These are phyloP conservation scores for Cutaneotrichosporon dermatis DNA, from an alignment of 1,284 basidiomycete species.

Conservation along the genomic window DNA sequence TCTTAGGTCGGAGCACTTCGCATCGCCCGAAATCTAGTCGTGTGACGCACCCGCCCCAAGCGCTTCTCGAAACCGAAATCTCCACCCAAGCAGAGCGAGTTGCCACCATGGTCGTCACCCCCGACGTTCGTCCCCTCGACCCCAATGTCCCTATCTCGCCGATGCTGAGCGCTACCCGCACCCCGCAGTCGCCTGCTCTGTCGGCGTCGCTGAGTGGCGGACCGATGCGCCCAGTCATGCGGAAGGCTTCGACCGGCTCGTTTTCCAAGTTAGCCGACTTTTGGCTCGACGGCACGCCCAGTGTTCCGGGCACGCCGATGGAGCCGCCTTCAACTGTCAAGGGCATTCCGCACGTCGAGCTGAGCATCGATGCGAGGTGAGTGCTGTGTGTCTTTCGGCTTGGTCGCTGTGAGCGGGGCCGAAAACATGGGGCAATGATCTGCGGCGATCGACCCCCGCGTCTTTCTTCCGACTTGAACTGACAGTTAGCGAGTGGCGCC, in stretches of 20 bases:
- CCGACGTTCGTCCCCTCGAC: slow-evolving; percentile 18
- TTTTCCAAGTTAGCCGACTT: slow-evolving; percentile 47
- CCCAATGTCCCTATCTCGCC: slow-evolving; percentile 20
- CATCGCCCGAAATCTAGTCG: neutral
- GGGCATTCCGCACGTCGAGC: slow-evolving; percentile 61
- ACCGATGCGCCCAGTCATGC: slow-evolving; percentile 20
- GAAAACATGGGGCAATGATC: neutral
- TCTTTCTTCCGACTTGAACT: neutral
- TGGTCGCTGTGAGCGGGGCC: neutral
- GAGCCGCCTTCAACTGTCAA: slow-evolving; percentile 52
- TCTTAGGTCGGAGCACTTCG: neutral
- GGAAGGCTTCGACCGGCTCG: slow-evolving; percentile 37
- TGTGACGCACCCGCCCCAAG: neutral
- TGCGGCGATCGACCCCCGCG: neutral
- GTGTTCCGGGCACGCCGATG: slow-evolving; percentile 13
- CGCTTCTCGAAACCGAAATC: neutral
- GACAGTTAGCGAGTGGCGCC: slow-evolving; percentile 41
- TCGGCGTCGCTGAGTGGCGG: neutral
- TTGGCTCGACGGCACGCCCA: slow-evolving; percentile 30
- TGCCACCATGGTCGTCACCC: slow-evolving; percentile 28
- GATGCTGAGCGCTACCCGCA: slow-evolving; percentile 12
- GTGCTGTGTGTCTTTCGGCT: slow-evolving; percentile 32
- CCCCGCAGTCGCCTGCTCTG: neutral
- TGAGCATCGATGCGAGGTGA: slow-evolving; percentile 68
- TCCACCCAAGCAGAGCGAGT: neutral